Conservation (phyloP, 2,329 filamentous ascomycete genomes). For the Allantophomopsis lycopodina region DNA sequence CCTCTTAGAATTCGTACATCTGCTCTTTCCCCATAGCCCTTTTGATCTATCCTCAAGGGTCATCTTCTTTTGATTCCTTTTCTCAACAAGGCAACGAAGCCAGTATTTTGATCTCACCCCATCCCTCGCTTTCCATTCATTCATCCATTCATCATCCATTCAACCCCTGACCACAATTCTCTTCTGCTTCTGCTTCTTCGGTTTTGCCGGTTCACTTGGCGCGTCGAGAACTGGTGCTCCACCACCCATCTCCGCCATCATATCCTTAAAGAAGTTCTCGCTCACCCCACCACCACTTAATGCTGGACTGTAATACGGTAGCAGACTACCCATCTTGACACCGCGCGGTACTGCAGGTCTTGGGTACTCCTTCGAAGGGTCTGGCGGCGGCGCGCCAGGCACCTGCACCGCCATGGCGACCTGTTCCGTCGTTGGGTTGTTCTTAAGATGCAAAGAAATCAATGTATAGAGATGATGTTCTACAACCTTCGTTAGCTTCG, state of each 20-base stretch:
- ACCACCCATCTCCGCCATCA: conserved; percentile 81
- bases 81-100: too few species aligned
- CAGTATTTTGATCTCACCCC: too few species aligned
- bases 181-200: conserved; percentile 36
- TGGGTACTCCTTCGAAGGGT: conserved; percentile 53
- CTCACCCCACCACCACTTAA: conserved; percentile 86
- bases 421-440: conserved; percentile 63
- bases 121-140: too few species aligned
- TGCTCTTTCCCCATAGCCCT: too few species aligned
- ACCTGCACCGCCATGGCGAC: conserved; percentile 60
- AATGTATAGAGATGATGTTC: conserved; percentile 80
- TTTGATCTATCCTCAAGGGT: too few species aligned
- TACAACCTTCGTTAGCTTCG: conserved; percentile 21
- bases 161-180: conserved; percentile 8
- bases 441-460: conserved; percentile 61
- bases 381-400: conserved; percentile 50
- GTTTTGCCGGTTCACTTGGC: conserved; percentile 25
- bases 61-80: too few species aligned
- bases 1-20: too few species aligned
- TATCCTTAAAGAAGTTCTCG: conserved; percentile 90
- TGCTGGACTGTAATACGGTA: conserved; percentile 80
- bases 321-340: conserved; percentile 76
- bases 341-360: conserved; percentile 66
- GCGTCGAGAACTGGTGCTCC: conserved; percentile 26
- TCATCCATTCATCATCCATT: background rate